Conservation (phyloP, 2,329 filamentous ascomycete genomes). For the Penicillium sp. region DNA sequence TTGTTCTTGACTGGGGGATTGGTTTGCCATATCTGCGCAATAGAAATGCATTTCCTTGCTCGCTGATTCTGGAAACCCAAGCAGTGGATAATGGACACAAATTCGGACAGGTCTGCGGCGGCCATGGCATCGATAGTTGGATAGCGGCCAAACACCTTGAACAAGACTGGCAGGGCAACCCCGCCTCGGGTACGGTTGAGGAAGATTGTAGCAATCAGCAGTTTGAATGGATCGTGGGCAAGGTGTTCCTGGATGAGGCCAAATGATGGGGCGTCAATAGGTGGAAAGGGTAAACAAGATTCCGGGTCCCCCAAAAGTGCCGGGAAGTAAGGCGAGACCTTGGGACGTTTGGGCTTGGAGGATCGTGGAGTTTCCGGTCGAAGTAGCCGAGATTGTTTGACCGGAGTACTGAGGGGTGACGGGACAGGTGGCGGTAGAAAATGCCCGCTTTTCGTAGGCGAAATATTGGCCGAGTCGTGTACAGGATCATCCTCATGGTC, state of each 20-base stretch:
- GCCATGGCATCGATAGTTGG: constrained; percentile 63
- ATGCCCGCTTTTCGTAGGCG: background rate
- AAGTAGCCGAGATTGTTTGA: constrained; percentile 1
- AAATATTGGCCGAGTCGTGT: background rate
- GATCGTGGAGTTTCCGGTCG: constrained; percentile 9
- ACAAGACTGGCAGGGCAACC: constrained; percentile 71
- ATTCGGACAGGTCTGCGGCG: constrained; percentile 51
- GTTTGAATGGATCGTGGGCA: constrained; percentile 67
- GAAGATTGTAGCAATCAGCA: constrained; percentile 78
- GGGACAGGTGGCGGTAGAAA: background rate
- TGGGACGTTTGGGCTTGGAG: constrained; percentile 23
- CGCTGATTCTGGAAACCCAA: constrained; percentile 68
- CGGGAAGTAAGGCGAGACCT: constrained; percentile 44
- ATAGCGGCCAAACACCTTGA: constrained; percentile 62
- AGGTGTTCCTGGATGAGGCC: constrained; percentile 82
- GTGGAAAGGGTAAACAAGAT: constrained; percentile 59
- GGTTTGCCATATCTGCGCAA: constrained; percentile 65
- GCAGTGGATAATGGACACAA: constrained; percentile 61
- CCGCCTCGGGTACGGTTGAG: constrained; percentile 74
- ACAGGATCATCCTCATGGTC: constrained; percentile 5
- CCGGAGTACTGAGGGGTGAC: constrained; percentile 1
- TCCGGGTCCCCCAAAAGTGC: constrained; percentile 29
- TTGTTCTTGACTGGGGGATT: constrained; percentile 57
- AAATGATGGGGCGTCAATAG: constrained; percentile 59
- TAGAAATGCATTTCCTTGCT: constrained; percentile 61